A percentile compares a stretch with the other conserved stretches of the same genome.
Conservation (phyloP, 2,329 filamentous ascomycete genomes). For the Colletotrichum simmondsii region DNA sequence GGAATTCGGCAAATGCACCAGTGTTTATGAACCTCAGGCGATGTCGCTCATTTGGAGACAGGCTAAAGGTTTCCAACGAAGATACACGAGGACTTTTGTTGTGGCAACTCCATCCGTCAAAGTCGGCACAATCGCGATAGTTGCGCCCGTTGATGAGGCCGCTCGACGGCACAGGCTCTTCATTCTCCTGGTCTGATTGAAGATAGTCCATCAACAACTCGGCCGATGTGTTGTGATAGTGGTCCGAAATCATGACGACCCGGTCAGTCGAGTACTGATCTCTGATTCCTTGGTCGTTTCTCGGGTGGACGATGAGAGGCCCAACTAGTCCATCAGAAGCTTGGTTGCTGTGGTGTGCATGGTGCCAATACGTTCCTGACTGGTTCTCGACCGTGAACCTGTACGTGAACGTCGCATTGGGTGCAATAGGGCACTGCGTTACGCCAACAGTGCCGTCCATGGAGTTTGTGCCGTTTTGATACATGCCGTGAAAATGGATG, state of each 20-base stretch:
- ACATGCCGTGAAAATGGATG: slow-evolving; percentile 83
- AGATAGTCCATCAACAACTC: slow-evolving; percentile 66
- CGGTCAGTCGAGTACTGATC: slow-evolving; percentile 57
- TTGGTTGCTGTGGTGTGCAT: slow-evolving; percentile 73
- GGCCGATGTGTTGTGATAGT: slow-evolving; percentile 72
- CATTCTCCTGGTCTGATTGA: slow-evolving; percentile 61
- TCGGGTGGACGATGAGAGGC: slow-evolving; percentile 73
- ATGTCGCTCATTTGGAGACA: slow-evolving; percentile 68
- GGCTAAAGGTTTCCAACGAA: slow-evolving; percentile 47
- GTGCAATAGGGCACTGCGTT: slow-evolving; percentile 74
- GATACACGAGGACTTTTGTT: slow-evolving; percentile 31
- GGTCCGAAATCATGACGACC: slow-evolving; percentile 76
- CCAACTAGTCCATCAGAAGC: slow-evolving; percentile 77
- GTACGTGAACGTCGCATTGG: slow-evolving; percentile 72
- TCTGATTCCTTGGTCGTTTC: slow-evolving; percentile 45
- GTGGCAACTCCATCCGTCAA: slow-evolving; percentile 56
- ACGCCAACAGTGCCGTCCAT: slow-evolving; percentile 80
- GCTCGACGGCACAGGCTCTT: slow-evolving; percentile 74
- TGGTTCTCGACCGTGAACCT: slow-evolving; percentile 70
- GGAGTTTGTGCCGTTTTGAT: slow-evolving; percentile 78
- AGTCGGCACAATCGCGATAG: slow-evolving; percentile 46
- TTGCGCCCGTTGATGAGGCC: slow-evolving; percentile 70
- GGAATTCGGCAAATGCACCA: slow-evolving; percentile 77
- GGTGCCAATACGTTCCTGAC: slow-evolving; percentile 67
- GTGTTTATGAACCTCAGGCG: slow-evolving; percentile 76